Evolutionary conservation across 1,284 basidiomycete species (phyloP), one percentile per base, ranked within the genome.

Genomic region (Rhodotorula sp.): DNA sequence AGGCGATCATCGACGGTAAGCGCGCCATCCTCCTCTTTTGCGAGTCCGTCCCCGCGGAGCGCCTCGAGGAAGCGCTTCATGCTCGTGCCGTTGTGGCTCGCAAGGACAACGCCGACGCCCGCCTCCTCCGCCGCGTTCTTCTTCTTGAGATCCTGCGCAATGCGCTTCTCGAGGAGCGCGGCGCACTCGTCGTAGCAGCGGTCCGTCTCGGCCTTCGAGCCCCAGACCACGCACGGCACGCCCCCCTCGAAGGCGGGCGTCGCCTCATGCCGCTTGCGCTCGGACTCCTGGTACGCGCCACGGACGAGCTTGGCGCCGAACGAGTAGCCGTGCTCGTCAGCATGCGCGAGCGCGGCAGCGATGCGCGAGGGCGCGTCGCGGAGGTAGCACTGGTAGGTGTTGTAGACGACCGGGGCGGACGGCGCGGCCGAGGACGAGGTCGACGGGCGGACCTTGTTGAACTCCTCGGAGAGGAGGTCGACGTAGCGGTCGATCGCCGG

Each of bases 221-320:
- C 76, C 87, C 90, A 91, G 6, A 92, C 90, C 2, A 90, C 89
- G 1, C 89, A 87, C 22, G 82, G 76, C 53, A 76, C 73, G 22
- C 79, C 76, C 25, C 41, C 36, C 22, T 53, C 22, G 63, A 54
- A 83, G 72, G 34, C 82, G 82, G 44, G 71, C 77, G 36, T 53
- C 15, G 34, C 51, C 12, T 64, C 39, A 44, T 70, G 67, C 50
- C 66, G 71, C 73, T 70, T 83, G 58, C 88, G 80, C 80, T 97
- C 96, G 67, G 90, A 86, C 3, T 88, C 86, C 78, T 95, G 91
- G 81, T 97, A 98, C 3, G 95, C 95, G 0, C 95, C 96, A 36
- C 96, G 88, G 46, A 98, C 95, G 67, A 98, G 89, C 83, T 98
- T 98, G 73, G 95, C 88, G 27, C 95, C 95, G 3, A 98, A 86